Evolutionary conservation across 2,329 filamentous ascomycete species (phyloP), one percentile per base, ranked within the genome.

Genomic region (Claviceps pusilla): DNA sequence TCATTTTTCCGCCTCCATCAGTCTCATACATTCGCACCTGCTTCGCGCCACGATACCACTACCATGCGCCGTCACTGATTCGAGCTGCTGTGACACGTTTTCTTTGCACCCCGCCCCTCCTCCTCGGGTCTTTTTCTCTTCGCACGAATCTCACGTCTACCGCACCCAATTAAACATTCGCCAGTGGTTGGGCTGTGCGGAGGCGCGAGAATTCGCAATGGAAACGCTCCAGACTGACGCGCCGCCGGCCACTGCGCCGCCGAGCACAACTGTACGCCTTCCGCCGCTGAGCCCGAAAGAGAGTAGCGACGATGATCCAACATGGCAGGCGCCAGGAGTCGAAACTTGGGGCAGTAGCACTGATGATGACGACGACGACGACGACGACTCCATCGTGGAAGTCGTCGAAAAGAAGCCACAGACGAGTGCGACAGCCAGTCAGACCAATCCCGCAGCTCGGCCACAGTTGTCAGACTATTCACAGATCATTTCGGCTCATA

Each of bases 281-380:
- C 41, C 41, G 29, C 12, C 24, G 3, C 39, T 7, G 29, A 10
- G 28, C 16, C 5, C 28, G 19, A 31, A 14, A 31, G 47, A 41
- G 12, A 29, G 31, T 6, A 24, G 10, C 12, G 48, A 16, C 7
- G 53, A n/a, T 2, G 46, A 49, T 37, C 7, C 31, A 14, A 19
- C 29, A 24, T 49, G 46, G 47, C n/a, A 49, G 12, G 24, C 35
- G 24, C 19, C 35, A 14, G 46, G 46, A 41, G 47, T 54, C n/a
- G 52, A 54, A 24, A 45, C 46, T 2, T 54, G 52, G 46, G 47
- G 47, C 14, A 54, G 52, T 14, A 54, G 52, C 52, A 45, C 46
- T 24, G 51, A 33, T 16, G 52, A 54, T 12, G 39, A 43, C 2
- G 49, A 51, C 10, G 39, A 42, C 19, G 39, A 42, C 19, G 24